phyloP scores from a whole-genome alignment of 2,329 filamentous ascomycete species.

The Leptographium flavum region DNA sequence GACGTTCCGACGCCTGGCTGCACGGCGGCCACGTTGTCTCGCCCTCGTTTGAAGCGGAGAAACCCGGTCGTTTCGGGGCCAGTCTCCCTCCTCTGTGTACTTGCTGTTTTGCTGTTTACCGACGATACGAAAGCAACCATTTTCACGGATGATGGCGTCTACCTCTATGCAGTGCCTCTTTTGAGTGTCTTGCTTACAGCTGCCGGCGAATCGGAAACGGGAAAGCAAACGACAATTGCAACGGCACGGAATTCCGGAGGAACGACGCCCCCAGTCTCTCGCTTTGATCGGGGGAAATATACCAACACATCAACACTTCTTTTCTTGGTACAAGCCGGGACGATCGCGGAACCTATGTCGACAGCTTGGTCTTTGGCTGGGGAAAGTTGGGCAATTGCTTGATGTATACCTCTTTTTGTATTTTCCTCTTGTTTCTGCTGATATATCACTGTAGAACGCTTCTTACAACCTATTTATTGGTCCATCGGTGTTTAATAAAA shows the following conservation, averaged over 20 bases:
- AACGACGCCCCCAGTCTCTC: not conserved
- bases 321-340: not conserved
- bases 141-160: not conserved
- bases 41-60: constrained; percentile 1
- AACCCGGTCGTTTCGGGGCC: not conserved
- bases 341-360: not conserved
- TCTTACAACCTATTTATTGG: not conserved
- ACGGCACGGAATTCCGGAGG: too few relatives aligned
- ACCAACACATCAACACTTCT: not conserved
- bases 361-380: constrained; percentile 4
- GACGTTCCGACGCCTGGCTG: constrained; percentile 1
- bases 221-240: not conserved
- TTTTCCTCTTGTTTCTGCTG: constrained; percentile 10
- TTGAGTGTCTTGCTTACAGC: not conserved
- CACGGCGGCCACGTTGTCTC: not conserved
- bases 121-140: not conserved
- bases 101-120: not conserved
- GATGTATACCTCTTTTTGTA: constrained; percentile 9
- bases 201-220: not conserved
- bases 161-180: not conserved
- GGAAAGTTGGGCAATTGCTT: constrained; percentile 5
- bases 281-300: not conserved
- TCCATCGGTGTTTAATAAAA: not conserved
- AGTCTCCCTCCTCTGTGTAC: not conserved
- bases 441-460: constrained; percentile 11